Percentiles rank a stretch among this genome's conserved stretches.
These are phyloP conservation scores for Phaffomyces opuntiae DNA, from an alignment of 805 yeast species.

Conservation along the genomic window DNA sequence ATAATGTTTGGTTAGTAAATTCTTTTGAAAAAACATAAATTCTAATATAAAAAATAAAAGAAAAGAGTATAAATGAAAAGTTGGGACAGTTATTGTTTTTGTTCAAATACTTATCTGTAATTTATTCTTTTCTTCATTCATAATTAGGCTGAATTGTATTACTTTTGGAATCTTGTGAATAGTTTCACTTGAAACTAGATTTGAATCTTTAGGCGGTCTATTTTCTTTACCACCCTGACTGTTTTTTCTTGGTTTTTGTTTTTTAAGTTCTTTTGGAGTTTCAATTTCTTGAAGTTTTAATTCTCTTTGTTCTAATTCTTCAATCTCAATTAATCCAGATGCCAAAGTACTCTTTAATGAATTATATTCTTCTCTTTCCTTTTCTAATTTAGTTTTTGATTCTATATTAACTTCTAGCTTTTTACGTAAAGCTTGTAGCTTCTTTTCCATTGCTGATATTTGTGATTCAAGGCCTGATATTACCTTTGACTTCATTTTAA, in stretches of 20 bases:
- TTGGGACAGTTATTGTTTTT: too few relatives aligned
- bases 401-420: constrained; percentile 1
- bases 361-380: constrained; percentile 2
- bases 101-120: too few relatives aligned
- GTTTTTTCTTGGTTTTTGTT: constrained; percentile 6
- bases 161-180: constrained; percentile 22
- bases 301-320: constrained; percentile 11
- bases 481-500: constrained; percentile 1
- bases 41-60: background rate
- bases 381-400: background rate
- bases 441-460: background rate
- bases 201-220: background rate
- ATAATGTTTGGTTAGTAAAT: constrained; percentile 15
- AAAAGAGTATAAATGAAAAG: background rate
- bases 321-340: constrained; percentile 9
- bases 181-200: constrained; percentile 13
- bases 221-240: background rate
- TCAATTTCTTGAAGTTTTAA: background rate
- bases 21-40: background rate
- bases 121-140: background rate
- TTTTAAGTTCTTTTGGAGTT: background rate
- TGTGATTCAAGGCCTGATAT: background rate
- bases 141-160: constrained; percentile 5
- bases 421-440: background rate
- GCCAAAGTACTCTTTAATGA: constrained; percentile 8